These are phyloP conservation scores for Rhizoclosmatium sp. DNA, from an alignment of 192 early-diverging fungal genomes.

Conservation along the genomic window DNA sequence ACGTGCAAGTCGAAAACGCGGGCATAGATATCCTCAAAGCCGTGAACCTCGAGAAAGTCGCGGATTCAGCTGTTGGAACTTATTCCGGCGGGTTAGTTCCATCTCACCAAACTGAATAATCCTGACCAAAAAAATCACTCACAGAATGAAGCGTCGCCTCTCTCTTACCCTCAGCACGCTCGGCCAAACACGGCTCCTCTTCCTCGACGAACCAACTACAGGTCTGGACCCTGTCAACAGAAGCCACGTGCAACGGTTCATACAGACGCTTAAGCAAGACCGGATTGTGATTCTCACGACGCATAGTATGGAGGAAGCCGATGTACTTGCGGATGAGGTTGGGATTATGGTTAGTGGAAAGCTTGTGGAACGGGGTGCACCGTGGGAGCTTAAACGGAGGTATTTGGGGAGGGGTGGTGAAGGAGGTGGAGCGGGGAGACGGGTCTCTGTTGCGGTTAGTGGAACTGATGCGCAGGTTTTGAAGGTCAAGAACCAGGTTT, in stretches of 20 bases:
- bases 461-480: background rate
- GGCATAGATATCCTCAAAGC: conserved; percentile 56
- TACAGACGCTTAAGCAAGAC: conserved; percentile 68
- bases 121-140: background rate
- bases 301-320: conserved; percentile 78
- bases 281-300: conserved; percentile 71
- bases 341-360: conserved; percentile 75
- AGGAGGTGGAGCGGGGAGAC: background rate
- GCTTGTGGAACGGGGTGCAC: conserved; percentile 68
- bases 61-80: conserved; percentile 58
- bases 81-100: conserved; percentile 62
- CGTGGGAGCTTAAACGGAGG: conserved; percentile 72
- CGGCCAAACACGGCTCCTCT: conserved; percentile 61
- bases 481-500: conserved; percentile 41
- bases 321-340: conserved; percentile 66
- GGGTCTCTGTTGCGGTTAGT: conserved; percentile 8
- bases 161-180: conserved; percentile 67
- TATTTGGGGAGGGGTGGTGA: conserved; percentile 61
- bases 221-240: conserved; percentile 78
- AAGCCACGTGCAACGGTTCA: conserved; percentile 70
- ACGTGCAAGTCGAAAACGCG: conserved; percentile 53
- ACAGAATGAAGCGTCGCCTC: conserved; percentile 65
- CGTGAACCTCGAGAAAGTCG: conserved; percentile 65
- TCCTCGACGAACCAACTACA: conserved; percentile 50
- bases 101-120: background rate